Conservation (phyloP, 164 flowering plant genomes). For the Piper longum region DNA sequence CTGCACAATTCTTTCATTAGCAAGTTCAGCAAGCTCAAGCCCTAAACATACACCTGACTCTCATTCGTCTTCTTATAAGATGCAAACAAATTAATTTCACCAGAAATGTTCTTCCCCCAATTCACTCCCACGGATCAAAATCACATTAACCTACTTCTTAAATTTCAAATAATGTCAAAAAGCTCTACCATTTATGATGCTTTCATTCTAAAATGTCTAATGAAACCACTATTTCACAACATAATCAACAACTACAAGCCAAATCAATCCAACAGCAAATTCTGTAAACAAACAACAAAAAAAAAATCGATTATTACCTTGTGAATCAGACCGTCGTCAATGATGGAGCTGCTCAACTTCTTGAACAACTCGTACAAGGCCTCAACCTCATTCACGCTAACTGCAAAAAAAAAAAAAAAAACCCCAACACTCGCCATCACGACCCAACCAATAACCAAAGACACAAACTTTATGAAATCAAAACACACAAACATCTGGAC, state of each 20-base stretch:
- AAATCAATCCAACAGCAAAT: not conserved
- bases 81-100: too few species aligned
- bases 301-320: slow-evolving; percentile 9
- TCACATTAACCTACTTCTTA: too few species aligned
- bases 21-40: too few species aligned
- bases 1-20: too few species aligned
- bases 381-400: slow-evolving; percentile 63
- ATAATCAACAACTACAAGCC: not conserved
- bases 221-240: not conserved
- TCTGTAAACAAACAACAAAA: not conserved
- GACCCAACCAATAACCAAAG: not conserved
- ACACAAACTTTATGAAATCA: not conserved
- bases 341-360: slow-evolving; percentile 57
- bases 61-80: too few species aligned
- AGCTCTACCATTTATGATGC: not conserved
- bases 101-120: too few species aligned
- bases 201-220: not conserved
- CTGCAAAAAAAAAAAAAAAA: slow-evolving; percentile 21
- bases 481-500: slow-evolving; percentile 17
- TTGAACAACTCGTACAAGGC: slow-evolving; percentile 59
- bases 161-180: not conserved
- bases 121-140: too few species aligned
- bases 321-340: slow-evolving; percentile 57
- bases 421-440: not conserved
- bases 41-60: too few species aligned